A percentile compares a stretch with the other conserved stretches of the same genome.
These are phyloP conservation scores for Coemansia furcata DNA, from an alignment of 192 early-diverging fungal genomes.

Conservation along the genomic window DNA sequence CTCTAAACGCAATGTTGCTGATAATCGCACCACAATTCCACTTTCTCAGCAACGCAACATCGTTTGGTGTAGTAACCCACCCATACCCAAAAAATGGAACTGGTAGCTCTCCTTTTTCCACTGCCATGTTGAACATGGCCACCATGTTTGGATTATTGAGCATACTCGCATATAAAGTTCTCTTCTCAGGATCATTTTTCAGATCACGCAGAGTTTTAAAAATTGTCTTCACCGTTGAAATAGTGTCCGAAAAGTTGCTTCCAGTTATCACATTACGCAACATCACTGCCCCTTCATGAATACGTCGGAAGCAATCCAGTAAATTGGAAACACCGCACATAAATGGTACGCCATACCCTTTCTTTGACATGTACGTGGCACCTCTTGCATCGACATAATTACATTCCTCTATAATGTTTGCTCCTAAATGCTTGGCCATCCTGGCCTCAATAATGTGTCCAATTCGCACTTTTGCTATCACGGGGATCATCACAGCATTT, in stretches of 20 bases:
- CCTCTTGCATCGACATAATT: constrained; percentile 61
- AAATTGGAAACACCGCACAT: constrained; percentile 89
- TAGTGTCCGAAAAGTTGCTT: neutral
- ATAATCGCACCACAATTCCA: neutral
- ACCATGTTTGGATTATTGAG: neutral
- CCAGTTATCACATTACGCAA: constrained; percentile 83
- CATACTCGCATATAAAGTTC: neutral
- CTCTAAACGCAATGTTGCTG: neutral
- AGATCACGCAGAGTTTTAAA: neutral
- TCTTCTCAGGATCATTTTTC: neutral
- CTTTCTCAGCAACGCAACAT: neutral
- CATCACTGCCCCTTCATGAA: constrained; percentile 90
- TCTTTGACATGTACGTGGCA: constrained; percentile 86
- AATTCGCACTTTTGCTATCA: constrained; percentile 5
- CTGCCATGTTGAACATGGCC: neutral
- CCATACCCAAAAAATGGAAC: neutral
- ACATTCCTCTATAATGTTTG: constrained; percentile 92
- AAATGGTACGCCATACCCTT: constrained; percentile 78
- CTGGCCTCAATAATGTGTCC: constrained; percentile 19
- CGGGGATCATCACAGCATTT: neutral
- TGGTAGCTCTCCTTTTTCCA: neutral
- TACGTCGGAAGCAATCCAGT: constrained; percentile 83
- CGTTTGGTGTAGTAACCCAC: neutral
- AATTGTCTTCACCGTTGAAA: neutral
- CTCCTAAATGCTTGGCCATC: constrained; percentile 77